Evolutionary conservation across 2,329 filamentous ascomycete species (phyloP).

Genomic region (Reticulascus tulasneorum): DNA sequence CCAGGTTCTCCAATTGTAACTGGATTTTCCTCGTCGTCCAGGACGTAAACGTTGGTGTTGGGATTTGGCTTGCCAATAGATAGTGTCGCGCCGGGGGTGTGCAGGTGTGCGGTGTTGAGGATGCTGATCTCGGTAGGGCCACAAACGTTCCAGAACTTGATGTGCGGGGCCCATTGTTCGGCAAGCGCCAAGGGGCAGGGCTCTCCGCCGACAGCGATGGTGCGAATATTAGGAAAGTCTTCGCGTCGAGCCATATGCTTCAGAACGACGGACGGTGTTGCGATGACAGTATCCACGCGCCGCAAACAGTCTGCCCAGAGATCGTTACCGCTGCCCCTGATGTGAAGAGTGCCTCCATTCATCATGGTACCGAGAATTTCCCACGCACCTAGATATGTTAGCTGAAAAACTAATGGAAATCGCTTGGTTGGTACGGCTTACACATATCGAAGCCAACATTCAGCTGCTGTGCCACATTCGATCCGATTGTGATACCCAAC

Average conservation of each 20-base stretch:
- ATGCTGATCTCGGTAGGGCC: slow-evolving; percentile 59
- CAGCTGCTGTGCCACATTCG: slow-evolving; percentile 50
- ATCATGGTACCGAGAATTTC: slow-evolving; percentile 45
- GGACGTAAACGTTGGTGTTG: slow-evolving; percentile 53
- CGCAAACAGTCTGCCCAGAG: slow-evolving; percentile 13
- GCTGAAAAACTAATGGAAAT: neutral
- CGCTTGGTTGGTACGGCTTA: slow-evolving; percentile 26
- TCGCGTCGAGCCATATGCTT: slow-evolving; percentile 13
- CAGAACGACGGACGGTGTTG: slow-evolving; percentile 14
- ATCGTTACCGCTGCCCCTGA: slow-evolving; percentile 16
- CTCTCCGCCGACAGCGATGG: slow-evolving; percentile 15
- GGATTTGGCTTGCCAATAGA: slow-evolving; percentile 53
- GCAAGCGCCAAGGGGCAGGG: slow-evolving; percentile 33
- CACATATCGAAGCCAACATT: slow-evolving; percentile 61
- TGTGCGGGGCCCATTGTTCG: slow-evolving; percentile 49
- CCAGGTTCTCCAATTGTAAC: slow-evolving; percentile 45
- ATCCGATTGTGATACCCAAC: slow-evolving; percentile 45
- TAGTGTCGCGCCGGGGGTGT: slow-evolving; percentile 33
- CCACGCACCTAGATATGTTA: slow-evolving; percentile 46
- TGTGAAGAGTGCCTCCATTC: slow-evolving; percentile 16
- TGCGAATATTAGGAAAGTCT: slow-evolving; percentile 14
- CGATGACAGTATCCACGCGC: slow-evolving; percentile 16
- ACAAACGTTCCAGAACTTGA: slow-evolving; percentile 52
- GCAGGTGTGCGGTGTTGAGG: slow-evolving; percentile 41
- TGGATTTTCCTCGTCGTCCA: slow-evolving; percentile 39